Evolutionary conservation across 106 monocot genomes (phyloP).

Genomic region (Dendrobium nobile): DNA sequence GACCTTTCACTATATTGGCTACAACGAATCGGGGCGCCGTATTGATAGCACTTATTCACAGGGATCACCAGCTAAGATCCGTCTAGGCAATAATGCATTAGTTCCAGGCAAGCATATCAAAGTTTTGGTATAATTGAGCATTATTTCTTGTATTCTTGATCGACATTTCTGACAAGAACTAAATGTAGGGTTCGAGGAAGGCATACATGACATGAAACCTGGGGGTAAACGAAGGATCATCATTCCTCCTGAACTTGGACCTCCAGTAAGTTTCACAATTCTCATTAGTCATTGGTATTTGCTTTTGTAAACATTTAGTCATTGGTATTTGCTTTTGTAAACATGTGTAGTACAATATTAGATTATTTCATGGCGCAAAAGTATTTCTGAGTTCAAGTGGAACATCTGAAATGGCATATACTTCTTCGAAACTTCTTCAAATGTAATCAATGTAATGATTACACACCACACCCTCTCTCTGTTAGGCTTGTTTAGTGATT

Average conservation of each 20-base stretch:
- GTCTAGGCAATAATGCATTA: constrained; percentile 77
- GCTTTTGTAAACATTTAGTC: not conserved
- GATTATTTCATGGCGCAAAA: not conserved
- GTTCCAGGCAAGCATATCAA: constrained; percentile 68
- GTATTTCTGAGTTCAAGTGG: not conserved
- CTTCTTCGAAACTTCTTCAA: too few species aligned
- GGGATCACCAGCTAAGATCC: constrained; percentile 89
- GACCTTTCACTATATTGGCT: constrained; percentile 88
- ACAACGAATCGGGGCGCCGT: constrained; percentile 96
- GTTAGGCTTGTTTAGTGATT: too few species aligned
- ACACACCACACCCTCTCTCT: too few species aligned
- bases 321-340: not conserved
- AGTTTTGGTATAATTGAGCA: not conserved
- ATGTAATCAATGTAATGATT: too few species aligned
- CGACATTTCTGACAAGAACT: not conserved
- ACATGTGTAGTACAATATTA: not conserved
- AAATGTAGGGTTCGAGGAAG: constrained; percentile 91
- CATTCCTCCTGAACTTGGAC: constrained; percentile 97
- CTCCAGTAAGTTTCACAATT: constrained; percentile 58
- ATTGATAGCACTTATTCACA: constrained; percentile 96
- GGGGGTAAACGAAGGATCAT: constrained; percentile 92
- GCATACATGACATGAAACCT: constrained; percentile 86
- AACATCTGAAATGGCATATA: too few species aligned
- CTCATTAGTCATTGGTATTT: not conserved
- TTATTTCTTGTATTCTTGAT: not conserved